Evolutionary conservation across 177 flowering plant genomes (phyloP), one percentile per base, ranked within the genome.

Genomic region (Tripterygium wilfordii): DNA sequence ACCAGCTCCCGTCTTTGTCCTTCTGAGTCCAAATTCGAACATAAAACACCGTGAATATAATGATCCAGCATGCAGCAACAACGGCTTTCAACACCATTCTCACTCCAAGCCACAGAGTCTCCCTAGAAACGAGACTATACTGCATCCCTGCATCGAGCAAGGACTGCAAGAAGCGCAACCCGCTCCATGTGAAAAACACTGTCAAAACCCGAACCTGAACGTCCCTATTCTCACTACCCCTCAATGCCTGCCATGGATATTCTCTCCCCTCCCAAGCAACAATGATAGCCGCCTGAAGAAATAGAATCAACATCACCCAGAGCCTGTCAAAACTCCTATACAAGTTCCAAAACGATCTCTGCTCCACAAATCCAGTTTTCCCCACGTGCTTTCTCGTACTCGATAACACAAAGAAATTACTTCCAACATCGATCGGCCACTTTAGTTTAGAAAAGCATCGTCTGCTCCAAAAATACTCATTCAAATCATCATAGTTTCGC

Each of bases 311-410:
- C 88, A 82, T 74, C 41, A 82, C 57, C 85, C 88, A 79, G 12
- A 79, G 56, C 66, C 76, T 62, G 48, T 79, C 82, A 28, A 82
- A 82, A 31, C 88, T 82, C 56, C 80, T 49, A 43, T 49, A 64
- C 46, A 82, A 41, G 57, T 82, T 79, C 85, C 78, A 82, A 51
- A 82, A 79, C 22, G 88, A 74, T 49, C 88, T 61, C 61, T 68
- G 82, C 66, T 82, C 88, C 20, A 79, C 88, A 63, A 79, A 82
- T 30, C 88, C 85, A 9, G 85, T 78, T 62, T 81, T 81, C 16
- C 88, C 88, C 9, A 79, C 78, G 31, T 56, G 58, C 57, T 56
- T 67, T 30, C 60, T 48, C 57, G 25, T 54, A n/a, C 70, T 29
- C 2, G 62, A 40, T 1, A 58, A 53, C 42, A 62, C 76, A 41